Base-by-base conservation (phyloP, 768 basidiomycete species). In the Leccinellum luteum region DNA sequence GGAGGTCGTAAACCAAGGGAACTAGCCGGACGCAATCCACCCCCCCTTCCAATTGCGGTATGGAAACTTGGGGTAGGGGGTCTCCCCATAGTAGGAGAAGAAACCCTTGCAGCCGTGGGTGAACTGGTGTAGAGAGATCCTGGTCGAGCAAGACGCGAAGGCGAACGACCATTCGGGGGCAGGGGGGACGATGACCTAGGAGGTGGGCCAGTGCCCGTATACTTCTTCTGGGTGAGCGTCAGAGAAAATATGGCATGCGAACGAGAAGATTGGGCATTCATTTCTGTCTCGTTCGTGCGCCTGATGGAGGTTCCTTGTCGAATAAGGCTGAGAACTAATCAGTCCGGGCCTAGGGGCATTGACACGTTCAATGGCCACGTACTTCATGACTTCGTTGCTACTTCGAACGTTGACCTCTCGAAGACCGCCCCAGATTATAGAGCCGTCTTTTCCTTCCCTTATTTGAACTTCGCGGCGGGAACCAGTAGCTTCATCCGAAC, bases 201-300 rank as follows among this genome's bases (percentile, higher is more conserved):
- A 3, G 89, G 88, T 3, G 79, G 73, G 13, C 83, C 81, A 21
- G 84, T 80, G 25, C 94, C 93, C 34, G 82, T 79, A 68, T 78
- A 92, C 72, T 89, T 94, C 78, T 89, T 92, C 75, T 98, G 96
- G 4, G 86, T 91, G 54, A 99, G 78, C 13, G 93, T 97, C 52
- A 99, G 79, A 38, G 96, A 98, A 75, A 99, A 98, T 73, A 99
- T 98, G 60, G 97, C 97, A 81, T 99, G 97, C 28, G 94, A 97
- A 57, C 97, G 89, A 41, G 96, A 98, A 2, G 92, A 94, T 72
- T 97, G 94, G 25, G 96, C 93, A 71, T 99, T 99, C 96, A 98
- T 98, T 69, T 94, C 92, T 31, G 97, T 99, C 73, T 95, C 92
- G 61, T 96, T 95, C 10, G 97, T 98, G 55, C 95, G 86, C 30